Evolutionary conservation across 768 basidiomycete genomes (phyloP), one percentile per base, ranked within the genome.

Genomic region (Kwoniella europaea): DNA sequence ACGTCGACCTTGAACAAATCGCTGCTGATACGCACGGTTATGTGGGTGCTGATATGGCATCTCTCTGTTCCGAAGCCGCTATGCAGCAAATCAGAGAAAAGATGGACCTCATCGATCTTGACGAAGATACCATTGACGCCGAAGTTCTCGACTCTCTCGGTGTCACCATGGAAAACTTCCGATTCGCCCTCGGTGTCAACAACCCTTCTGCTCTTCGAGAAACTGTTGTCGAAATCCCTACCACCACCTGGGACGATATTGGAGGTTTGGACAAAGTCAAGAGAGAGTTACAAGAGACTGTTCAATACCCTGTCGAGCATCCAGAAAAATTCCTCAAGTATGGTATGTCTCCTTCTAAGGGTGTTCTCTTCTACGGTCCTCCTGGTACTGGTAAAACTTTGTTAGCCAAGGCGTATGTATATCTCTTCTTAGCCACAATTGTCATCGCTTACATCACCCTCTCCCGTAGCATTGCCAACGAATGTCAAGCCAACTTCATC

Each of bases 241-340:
- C 93, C 57, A 93, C 95, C 80, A 97, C 92, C 52, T 99, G 97
- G 97, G 91, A 94, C 89, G 97, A 99, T 78, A 90, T 99, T 82
- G 97, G 97, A 89, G 97, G 97, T 86, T 89, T 99, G 85, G 95
- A 97, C 70, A 98, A 98, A 85, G 97, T 99, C 91, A 98, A 99
- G 87, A 90, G 89, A 86, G 97, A 99, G 86, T 88, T 99, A 65
- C 97, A 99, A 84, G 97, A 99, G 86, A 99, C 97, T 12, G 96
- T 99, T 0, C 96, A 98, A 83, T 99, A 99, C 87, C 97, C 97
- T 63, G 97, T 98, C 84, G 97, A 99, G 85, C 97, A 98, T 83
- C 97, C 97, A 71, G 97, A 99, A 84, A 99, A 99, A 87, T 99
- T 98, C 94, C 88, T 99, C 91, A 99, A 99, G 87, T 99, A 99